Percentiles rank a stretch among this genome's conserved stretches.
These are phyloP conservation scores for Megacollybia marginata DNA, from an alignment of 768 basidiomycete genomes.

Conservation along the genomic window DNA sequence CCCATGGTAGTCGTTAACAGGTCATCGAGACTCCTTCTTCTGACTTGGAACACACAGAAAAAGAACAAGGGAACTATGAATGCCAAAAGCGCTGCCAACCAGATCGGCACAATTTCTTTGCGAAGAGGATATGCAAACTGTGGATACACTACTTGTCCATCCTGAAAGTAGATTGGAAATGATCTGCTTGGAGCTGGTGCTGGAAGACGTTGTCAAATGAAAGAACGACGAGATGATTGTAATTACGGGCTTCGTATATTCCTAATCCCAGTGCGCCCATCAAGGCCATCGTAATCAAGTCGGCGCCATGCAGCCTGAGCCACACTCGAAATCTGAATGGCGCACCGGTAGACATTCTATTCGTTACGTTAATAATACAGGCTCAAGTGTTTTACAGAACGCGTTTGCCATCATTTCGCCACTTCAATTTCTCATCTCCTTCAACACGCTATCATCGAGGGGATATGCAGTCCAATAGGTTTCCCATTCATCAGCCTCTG, in stretches of 20 bases:
- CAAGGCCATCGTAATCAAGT: constrained; percentile 48
- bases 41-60: constrained; percentile 46
- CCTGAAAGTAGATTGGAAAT: constrained; percentile 36
- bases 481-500: background rate
- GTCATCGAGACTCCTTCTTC: constrained; percentile 36
- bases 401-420: no score
- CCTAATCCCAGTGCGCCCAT: constrained; percentile 50
- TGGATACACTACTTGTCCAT: constrained; percentile 46
- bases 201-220: constrained; percentile 9
- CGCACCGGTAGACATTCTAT: background rate
- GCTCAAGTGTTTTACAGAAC: no score
- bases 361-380: no score
- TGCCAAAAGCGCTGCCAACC: constrained; percentile 41
- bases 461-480: background rate
- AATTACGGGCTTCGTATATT: constrained; percentile 42
- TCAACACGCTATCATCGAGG: no score
- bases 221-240: constrained; percentile 2
- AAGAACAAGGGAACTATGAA: constrained; percentile 50
- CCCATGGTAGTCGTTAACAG: constrained; percentile 46
- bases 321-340: constrained; percentile 28
- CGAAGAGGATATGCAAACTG: constrained; percentile 43
- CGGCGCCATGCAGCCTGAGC: constrained; percentile 41
- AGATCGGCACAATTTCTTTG: constrained; percentile 49
- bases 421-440: no score
- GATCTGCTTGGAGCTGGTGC: constrained; percentile 36